Evolutionary conservation across 1,139 yeast species (phyloP).

Genomic region (Hemisphaericaspora subhashii): DNA sequence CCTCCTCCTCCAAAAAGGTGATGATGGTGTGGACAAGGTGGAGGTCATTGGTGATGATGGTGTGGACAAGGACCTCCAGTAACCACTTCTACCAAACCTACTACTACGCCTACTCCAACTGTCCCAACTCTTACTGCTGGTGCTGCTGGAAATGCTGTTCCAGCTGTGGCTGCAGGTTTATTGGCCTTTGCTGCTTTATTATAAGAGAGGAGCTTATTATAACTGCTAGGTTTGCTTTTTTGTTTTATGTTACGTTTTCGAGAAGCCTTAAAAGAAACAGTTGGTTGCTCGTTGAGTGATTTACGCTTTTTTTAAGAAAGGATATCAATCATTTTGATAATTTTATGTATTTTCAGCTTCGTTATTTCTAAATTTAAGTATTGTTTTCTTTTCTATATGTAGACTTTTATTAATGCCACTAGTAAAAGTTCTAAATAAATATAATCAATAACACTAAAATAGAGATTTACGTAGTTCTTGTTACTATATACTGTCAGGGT

Average conservation of each 20-base stretch:
- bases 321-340: too few species aligned
- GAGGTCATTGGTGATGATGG: too few species aligned
- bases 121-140: conserved; percentile 14
- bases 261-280: too few species aligned
- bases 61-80: too few species aligned
- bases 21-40: too few species aligned
- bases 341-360: too few species aligned
- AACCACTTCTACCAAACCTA: conserved; percentile 4
- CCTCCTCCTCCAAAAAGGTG: conserved; percentile 8
- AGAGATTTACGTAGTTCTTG: too few species aligned
- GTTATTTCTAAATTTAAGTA: conserved; percentile 18
- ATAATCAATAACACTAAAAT: neutral
- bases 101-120: conserved; percentile 12
- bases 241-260: neutral
- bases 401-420: conserved; percentile 3
- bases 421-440: conserved; percentile 1
- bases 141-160: conserved; percentile 17
- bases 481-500: too few species aligned
- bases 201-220: conserved; percentile 4
- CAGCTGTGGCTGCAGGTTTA: conserved; percentile 24
- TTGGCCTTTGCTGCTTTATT: conserved; percentile 17
- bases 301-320: too few species aligned
- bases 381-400: conserved; percentile 13
- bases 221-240: neutral
- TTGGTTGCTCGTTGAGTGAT: too few species aligned